Evolutionary conservation across 1,139 yeast species (phyloP).

Genomic region (Eremothecium sinecaudum): DNA sequence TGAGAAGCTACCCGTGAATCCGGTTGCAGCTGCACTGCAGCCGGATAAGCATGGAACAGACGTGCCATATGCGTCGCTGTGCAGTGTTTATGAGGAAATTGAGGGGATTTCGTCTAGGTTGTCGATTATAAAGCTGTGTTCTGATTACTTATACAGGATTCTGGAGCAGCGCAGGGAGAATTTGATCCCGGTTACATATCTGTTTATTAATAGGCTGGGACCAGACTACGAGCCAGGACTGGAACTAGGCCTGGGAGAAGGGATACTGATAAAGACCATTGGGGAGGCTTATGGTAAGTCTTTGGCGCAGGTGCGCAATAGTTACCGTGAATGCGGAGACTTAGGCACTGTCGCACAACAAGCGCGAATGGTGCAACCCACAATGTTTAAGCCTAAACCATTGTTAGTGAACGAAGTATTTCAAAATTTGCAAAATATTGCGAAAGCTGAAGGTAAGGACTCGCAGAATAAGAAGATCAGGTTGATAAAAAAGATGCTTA

Average conservation of each 20-base stretch:
- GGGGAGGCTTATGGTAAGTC: constrained; percentile 86
- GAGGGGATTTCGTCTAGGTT: constrained; percentile 75
- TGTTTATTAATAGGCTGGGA: constrained; percentile 80
- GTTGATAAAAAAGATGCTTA: constrained; percentile 70
- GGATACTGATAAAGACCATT: constrained; percentile 75
- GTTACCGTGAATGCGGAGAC: constrained; percentile 77
- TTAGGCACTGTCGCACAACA: constrained; percentile 81
- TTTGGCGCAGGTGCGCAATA: constrained; percentile 56
- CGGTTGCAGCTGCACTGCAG: neutral
- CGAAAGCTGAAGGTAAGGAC: constrained; percentile 70
- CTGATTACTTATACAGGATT: constrained; percentile 60
- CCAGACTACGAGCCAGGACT: constrained; percentile 87
- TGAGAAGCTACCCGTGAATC: neutral
- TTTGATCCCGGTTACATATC: constrained; percentile 62
- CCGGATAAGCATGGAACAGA: neutral
- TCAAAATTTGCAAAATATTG: constrained; percentile 63
- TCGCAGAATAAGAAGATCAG: constrained; percentile 72
- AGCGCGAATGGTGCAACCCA: constrained; percentile 75
- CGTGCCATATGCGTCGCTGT: constrained; percentile 50
- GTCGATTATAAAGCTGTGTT: constrained; percentile 64
- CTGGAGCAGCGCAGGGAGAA: constrained; percentile 49
- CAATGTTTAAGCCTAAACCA: constrained; percentile 88
- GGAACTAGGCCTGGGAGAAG: constrained; percentile 89
- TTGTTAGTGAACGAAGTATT: constrained; percentile 68
- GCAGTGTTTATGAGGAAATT: constrained; percentile 61